phyloP scores from a whole-genome alignment of 169 alveolate species.

The Plasmodium yoelii region DNA sequence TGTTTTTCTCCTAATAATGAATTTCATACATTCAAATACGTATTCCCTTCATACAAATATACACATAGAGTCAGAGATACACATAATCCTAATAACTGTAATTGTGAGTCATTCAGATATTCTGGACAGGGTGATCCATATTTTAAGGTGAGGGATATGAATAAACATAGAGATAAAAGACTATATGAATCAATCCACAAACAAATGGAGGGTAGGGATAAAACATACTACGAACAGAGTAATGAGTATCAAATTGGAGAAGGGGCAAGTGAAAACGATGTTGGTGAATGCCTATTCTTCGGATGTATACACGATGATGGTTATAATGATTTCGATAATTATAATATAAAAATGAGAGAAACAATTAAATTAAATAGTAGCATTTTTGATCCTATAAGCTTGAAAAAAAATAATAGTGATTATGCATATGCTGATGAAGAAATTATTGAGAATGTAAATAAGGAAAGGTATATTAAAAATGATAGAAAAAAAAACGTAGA shows the following conservation, averaged over 20 bases:
- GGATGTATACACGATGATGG: neutral
- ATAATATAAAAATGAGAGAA: neutral
- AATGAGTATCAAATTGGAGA: too few relatives aligned
- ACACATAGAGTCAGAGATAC: neutral
- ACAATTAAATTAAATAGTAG: slow-evolving; percentile 9
- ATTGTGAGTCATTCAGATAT: too few relatives aligned
- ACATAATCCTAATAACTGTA: neutral
- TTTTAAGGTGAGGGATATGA: neutral
- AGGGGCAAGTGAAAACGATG: too few relatives aligned
- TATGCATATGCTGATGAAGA: slow-evolving; percentile 14
- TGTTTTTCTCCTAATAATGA: neutral
- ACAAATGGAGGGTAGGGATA: neutral
- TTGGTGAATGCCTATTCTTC: neutral
- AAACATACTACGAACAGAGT: neutral
- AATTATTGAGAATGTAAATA: slow-evolving; percentile 1
- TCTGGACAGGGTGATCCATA: slow-evolving; percentile 13
- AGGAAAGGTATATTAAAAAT: slow-evolving; percentile 13
- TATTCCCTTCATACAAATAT: neutral
- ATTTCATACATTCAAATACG: neutral
- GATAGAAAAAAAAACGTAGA: neutral
- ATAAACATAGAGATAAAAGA: neutral
- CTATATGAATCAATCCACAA: neutral
- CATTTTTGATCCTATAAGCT: neutral
- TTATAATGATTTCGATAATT: neutral
- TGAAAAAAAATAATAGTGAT: neutral